Conservation (phyloP, 1,284 basidiomycete genomes). For the Peniophora sp. region DNA sequence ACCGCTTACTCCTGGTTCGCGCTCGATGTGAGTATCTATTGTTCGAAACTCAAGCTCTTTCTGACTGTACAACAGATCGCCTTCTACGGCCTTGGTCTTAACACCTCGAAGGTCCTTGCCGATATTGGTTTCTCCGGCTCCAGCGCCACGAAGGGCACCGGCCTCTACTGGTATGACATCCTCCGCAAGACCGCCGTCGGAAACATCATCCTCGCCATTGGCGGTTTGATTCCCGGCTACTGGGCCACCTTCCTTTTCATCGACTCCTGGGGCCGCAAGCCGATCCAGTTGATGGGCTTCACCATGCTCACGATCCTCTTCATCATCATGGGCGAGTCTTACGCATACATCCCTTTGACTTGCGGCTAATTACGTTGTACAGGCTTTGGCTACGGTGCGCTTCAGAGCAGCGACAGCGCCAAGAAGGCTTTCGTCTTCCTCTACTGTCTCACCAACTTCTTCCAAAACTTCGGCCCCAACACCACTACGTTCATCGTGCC, state of each 20-base stretch:
- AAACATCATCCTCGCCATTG: slow-evolving; percentile 64
- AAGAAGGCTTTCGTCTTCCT: no score
- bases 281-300: slow-evolving; percentile 78
- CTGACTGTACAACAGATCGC: slow-evolving; percentile 46
- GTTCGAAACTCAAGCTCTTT: not conserved
- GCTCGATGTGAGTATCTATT: slow-evolving; percentile 39
- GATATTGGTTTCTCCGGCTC: slow-evolving; percentile 52
- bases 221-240: slow-evolving; percentile 71
- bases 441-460: no score
- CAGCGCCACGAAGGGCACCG: slow-evolving; percentile 22
- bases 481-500: slow-evolving; percentile 80
- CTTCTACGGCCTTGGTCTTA: slow-evolving; percentile 82
- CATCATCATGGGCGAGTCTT: slow-evolving; percentile 45
- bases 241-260: slow-evolving; percentile 65
- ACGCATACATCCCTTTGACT: no score
- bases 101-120: slow-evolving; percentile 59
- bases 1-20: slow-evolving; percentile 71
- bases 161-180: slow-evolving; percentile 34
- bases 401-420: no score
- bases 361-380: no score
- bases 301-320: slow-evolving; percentile 59
- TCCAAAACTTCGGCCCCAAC: no score
- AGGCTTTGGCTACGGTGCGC: no score
- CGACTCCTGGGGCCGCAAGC: slow-evolving; percentile 67
- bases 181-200: slow-evolving; percentile 50